Percentiles rank a stretch among this genome's conserved stretches.
Evolutionary conservation across 192 early-diverging fungal species (phyloP).

Genomic region (Coemansia sp.): DNA sequence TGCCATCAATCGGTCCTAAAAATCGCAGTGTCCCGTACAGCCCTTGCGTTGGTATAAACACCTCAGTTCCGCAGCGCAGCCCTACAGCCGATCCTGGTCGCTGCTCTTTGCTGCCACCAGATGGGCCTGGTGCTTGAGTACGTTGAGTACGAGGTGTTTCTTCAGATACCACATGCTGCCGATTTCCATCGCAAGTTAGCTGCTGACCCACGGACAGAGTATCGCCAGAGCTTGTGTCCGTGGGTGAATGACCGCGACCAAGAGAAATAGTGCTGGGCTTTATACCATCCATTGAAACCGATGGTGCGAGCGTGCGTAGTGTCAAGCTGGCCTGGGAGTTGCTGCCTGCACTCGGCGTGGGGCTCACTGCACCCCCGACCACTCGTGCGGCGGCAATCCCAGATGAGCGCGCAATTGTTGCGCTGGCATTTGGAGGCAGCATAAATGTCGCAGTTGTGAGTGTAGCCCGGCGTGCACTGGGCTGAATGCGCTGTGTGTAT

Average conservation of each 20-base stretch:
- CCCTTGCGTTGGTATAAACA: slow-evolving; percentile 61
- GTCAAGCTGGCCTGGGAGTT: slow-evolving; percentile 10
- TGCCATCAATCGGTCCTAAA: slow-evolving; percentile 72
- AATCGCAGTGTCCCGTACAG: slow-evolving; percentile 67
- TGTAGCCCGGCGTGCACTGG: slow-evolving; percentile 32
- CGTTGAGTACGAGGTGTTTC: neutral
- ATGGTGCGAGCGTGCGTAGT: neutral
- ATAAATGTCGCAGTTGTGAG: slow-evolving; percentile 39
- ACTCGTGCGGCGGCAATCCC: slow-evolving; percentile 17
- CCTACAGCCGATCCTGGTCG: slow-evolving; percentile 15
- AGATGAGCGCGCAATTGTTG: slow-evolving; percentile 37
- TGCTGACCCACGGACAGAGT: neutral
- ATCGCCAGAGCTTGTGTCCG: neutral
- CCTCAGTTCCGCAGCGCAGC: slow-evolving; percentile 57
- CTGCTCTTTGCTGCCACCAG: neutral
- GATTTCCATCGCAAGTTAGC: neutral
- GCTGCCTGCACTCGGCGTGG: slow-evolving; percentile 22
- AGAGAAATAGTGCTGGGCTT: slow-evolving; percentile 5
- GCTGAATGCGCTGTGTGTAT: slow-evolving; percentile 33
- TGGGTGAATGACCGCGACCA: neutral
- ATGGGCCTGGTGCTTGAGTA: neutral
- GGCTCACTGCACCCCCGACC: slow-evolving; percentile 26
- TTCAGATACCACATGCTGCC: neutral
- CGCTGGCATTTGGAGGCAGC: slow-evolving; percentile 9
- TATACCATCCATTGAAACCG: neutral